Conservation (phyloP, 108 stramenopile species). For the Chaetoceros muelleri region DNA sequence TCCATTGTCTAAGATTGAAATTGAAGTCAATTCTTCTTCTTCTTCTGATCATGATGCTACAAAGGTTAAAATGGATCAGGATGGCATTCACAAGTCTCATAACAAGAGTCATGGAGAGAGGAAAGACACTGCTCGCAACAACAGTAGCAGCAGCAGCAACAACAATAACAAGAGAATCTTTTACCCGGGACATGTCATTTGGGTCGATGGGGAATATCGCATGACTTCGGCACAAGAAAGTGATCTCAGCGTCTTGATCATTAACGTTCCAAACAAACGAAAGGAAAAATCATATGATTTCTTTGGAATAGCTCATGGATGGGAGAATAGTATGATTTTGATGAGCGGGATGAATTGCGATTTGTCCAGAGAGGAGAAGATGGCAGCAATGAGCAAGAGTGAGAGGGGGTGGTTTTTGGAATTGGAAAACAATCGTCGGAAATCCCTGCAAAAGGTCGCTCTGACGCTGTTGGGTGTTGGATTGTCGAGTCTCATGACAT, state of each 20-base stretch:
- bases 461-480: slow-evolving; percentile 22
- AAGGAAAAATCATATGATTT: neutral
- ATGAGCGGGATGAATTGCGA: no score
- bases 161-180: neutral
- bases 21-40: neutral
- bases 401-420: neutral
- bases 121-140: no score
- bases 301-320: no score
- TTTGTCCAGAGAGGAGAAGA: neutral
- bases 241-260: neutral
- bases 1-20: neutral
- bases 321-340: no score
- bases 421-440: neutral
- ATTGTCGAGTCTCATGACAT: slow-evolving; percentile 20
- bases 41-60: no score
- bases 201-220: neutral
- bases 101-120: no score
- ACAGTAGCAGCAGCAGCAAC: no score
- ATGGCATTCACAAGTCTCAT: no score
- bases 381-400: neutral
- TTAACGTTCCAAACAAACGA: neutral
- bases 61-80: no score
- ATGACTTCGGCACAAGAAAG: neutral
- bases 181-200: neutral
- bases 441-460: slow-evolving; percentile 1